Evolutionary conservation across 2,329 filamentous ascomycete genomes (phyloP), one percentile per base, ranked within the genome.

Genomic region (Dendryphion nanum): DNA sequence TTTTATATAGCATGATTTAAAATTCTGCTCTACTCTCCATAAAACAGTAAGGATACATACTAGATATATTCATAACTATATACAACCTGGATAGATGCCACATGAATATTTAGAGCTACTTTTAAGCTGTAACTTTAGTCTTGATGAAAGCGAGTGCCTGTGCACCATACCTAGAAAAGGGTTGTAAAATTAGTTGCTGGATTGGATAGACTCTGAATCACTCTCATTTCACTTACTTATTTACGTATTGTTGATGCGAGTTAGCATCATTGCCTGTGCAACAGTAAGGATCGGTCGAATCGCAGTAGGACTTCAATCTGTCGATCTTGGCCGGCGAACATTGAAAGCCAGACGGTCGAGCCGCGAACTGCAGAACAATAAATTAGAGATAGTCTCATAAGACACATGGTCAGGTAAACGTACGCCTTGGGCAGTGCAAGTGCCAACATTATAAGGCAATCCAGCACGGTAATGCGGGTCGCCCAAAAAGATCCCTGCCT

Each of bases 251-350:
- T 57, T 82, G 76, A 59, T 84, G 81, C 5, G 75, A 71, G 50
- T 76, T 74, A 18, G 73, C 69, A 42, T 83, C 71, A 50, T 73
- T 81, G 33, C 81, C 82, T 29, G 75, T 81, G 63, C 79, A 85
- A 72, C 82, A 85, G 66, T 81, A 84, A 0, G 80, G 80, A 46
- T 85, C 81, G 3, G 75, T 54, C 4, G 74, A 66, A 50, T 85
- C 81, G 59, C 82, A 85, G 70, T 84, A 85, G 4, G 77, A 79
- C 64, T 82, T 68, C 49, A 84, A 77, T 51, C 77, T 79, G 55
- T 62, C 71, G 23, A 69, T 70, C 7, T 46, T 71, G 4, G 77
- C 73, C 1, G 72, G 71, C 3, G 59, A 48, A 65, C 81, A 84
- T 30, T 63, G 64, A 61, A 80, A 83, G 18, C 78, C 78, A 4